Percentiles rank a stretch among this genome's conserved stretches.
Conservation (phyloP, 2,329 filamentous ascomycete species). For the Elsinoe necatrix region DNA sequence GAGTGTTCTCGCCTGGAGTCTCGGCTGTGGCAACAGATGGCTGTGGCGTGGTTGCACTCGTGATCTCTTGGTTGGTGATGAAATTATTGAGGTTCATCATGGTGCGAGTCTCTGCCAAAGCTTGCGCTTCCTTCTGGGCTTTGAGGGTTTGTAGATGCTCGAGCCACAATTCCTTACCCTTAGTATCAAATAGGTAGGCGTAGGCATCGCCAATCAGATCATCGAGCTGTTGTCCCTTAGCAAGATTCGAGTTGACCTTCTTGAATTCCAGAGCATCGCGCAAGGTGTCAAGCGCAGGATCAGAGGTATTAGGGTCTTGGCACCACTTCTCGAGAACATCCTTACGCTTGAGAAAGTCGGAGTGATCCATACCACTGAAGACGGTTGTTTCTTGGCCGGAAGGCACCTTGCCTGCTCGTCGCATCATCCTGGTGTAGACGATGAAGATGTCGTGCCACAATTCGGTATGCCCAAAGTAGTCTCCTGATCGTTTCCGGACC, state of each 20-base stretch:
- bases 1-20: constrained; percentile 15
- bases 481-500: constrained; percentile 71
- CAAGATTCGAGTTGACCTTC: constrained; percentile 74
- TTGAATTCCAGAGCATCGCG: constrained; percentile 62
- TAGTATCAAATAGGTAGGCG: constrained; percentile 61
- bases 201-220: constrained; percentile 92
- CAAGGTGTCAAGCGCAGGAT: constrained; percentile 52
- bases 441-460: constrained; percentile 55
- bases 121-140: constrained; percentile 18
- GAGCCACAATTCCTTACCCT: constrained; percentile 53
- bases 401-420: constrained; percentile 47
- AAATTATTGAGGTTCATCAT: constrained; percentile 29
- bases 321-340: constrained; percentile 53
- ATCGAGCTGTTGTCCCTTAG: constrained; percentile 79
- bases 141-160: constrained; percentile 25
- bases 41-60: constrained; percentile 17
- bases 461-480: constrained; percentile 56
- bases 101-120: constrained; percentile 23
- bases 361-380: constrained; percentile 55
- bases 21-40: constrained; percentile 19
- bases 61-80: constrained; percentile 21
- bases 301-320: constrained; percentile 39
- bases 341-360: constrained; percentile 55
- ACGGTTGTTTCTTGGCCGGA: constrained; percentile 56
- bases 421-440: constrained; percentile 51